Conservation (phyloP, 345 rosid genomes). For the Lepidium aucheri region DNA sequence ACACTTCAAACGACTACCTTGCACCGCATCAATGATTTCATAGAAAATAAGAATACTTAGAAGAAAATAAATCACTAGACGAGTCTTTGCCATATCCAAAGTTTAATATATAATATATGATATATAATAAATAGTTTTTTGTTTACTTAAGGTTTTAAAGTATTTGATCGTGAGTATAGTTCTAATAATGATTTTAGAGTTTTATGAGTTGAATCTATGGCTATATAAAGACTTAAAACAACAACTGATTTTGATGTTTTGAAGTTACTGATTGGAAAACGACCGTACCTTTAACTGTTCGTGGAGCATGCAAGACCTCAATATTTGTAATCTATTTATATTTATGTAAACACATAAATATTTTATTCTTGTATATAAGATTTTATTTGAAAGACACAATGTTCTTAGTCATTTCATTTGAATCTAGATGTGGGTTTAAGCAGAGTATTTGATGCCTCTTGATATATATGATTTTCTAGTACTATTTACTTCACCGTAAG, state of each 20-base stretch:
- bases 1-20: slow-evolving; percentile 19
- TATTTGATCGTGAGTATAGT: not conserved
- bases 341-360: not conserved
- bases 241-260: slow-evolving; percentile 9
- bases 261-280: slow-evolving; percentile 16
- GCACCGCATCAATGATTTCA: slow-evolving; percentile 9
- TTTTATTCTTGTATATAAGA: not conserved
- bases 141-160: slow-evolving; percentile 1
- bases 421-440: slow-evolving; percentile 19
- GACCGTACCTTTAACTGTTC: slow-evolving; percentile 20
- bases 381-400: slow-evolving; percentile 13
- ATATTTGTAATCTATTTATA: not conserved
- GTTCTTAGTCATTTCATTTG: slow-evolving; percentile 17
- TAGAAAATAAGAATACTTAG: slow-evolving; percentile 11
- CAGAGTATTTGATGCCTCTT: slow-evolving; percentile 7
- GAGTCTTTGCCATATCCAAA: slow-evolving; percentile 19
- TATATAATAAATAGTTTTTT: not conserved
- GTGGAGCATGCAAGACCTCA: slow-evolving; percentile 18
- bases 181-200: not conserved
- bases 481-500: not conserved
- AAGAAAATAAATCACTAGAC: slow-evolving; percentile 10
- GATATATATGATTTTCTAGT: not conserved
- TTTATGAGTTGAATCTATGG: slow-evolving; percentile 18
- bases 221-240: slow-evolving; percentile 23
- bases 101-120: not conserved